Evolutionary conservation across 1,284 basidiomycete species (phyloP).

Genomic region (Sphagnurus paluster): DNA sequence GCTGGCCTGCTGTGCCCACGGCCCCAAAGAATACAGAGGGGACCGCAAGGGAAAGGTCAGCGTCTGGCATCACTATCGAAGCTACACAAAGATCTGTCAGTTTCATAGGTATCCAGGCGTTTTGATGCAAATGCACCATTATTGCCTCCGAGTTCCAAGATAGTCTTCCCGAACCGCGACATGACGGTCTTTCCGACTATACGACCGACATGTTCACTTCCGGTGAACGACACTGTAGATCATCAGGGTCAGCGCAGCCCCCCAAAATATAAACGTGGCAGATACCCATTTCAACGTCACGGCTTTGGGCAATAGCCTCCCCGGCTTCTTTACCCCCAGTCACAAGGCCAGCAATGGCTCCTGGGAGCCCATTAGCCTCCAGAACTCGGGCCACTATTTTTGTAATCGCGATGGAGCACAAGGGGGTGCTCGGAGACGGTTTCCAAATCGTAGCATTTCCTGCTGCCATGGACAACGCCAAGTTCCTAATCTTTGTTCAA

Average conservation of each 20-base stretch:
- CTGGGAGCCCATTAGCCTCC: slow-evolving; percentile 80
- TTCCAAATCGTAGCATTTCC: slow-evolving; percentile 97
- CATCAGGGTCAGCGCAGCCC: slow-evolving; percentile 7
- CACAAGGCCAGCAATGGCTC: slow-evolving; percentile 81
- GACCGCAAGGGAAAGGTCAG: slow-evolving; percentile 86
- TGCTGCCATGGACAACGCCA: slow-evolving; percentile 84
- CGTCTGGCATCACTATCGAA: slow-evolving; percentile 90
- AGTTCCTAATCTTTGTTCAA: slow-evolving; percentile 63
- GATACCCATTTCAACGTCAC: slow-evolving; percentile 73
- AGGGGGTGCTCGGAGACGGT: slow-evolving; percentile 85
- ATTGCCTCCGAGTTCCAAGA: slow-evolving; percentile 95
- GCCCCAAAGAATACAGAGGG: slow-evolving; percentile 92
- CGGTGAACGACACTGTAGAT: slow-evolving; percentile 84
- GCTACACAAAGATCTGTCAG: slow-evolving; percentile 46
- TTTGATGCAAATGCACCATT: slow-evolving; percentile 56
- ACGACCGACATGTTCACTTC: slow-evolving; percentile 85
- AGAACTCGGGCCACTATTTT: slow-evolving; percentile 82
- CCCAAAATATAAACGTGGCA: neutral
- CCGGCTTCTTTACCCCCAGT: slow-evolving; percentile 85
- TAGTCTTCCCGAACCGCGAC: slow-evolving; percentile 79
- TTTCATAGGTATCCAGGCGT: slow-evolving; percentile 6
- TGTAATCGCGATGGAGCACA: slow-evolving; percentile 87
- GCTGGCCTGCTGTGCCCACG: slow-evolving; percentile 92
- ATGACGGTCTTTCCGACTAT: slow-evolving; percentile 82
- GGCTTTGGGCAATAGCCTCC: slow-evolving; percentile 73